A percentile compares a stretch with the other conserved stretches of the same genome.
phyloP scores from a whole-genome alignment of 371 early-diverging fungal genomes.

The Coemansia linderi region DNA sequence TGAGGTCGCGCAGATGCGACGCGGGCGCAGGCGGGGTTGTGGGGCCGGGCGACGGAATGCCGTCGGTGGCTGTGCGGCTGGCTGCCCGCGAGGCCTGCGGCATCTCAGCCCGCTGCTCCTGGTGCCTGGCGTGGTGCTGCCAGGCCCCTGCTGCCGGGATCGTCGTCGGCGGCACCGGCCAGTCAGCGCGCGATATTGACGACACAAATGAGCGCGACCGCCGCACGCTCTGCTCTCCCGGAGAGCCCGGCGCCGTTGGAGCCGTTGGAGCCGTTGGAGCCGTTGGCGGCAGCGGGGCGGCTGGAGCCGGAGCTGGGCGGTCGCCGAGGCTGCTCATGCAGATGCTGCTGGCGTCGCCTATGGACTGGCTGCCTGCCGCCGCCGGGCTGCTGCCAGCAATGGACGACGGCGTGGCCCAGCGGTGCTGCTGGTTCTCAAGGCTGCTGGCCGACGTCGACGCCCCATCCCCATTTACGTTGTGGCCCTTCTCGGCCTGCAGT shows the following conservation, averaged over 20 bases:
- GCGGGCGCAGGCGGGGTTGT: background rate
- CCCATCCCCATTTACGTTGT: background rate
- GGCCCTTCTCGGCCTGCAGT: slow-evolving; percentile 16
- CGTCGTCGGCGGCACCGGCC: slow-evolving; percentile 45
- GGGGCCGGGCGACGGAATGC: background rate
- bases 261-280: background rate
- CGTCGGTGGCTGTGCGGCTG: slow-evolving; percentile 4
- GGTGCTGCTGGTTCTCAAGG: slow-evolving; percentile 5
- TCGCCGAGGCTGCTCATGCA: background rate
- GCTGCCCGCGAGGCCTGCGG: background rate
- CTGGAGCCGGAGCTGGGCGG: background rate
- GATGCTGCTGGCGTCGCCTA: background rate
- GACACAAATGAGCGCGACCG: slow-evolving; percentile 39
- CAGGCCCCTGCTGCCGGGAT: slow-evolving; percentile 10
- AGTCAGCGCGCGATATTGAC: slow-evolving; percentile 36
- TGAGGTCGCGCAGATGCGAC: background rate
- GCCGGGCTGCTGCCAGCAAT: background rate
- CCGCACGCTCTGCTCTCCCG: slow-evolving; percentile 5
- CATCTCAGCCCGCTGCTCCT: slow-evolving; percentile 7
- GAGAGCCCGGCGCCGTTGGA: background rate
- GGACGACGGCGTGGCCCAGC: slow-evolving; percentile 1
- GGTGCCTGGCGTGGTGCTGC: background rate
- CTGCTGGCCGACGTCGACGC: slow-evolving; percentile 3
- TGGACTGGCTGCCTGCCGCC: background rate
- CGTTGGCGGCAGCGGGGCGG: background rate